Conservation (phyloP, 1,284 basidiomycete genomes). For the Boletus sp. region DNA sequence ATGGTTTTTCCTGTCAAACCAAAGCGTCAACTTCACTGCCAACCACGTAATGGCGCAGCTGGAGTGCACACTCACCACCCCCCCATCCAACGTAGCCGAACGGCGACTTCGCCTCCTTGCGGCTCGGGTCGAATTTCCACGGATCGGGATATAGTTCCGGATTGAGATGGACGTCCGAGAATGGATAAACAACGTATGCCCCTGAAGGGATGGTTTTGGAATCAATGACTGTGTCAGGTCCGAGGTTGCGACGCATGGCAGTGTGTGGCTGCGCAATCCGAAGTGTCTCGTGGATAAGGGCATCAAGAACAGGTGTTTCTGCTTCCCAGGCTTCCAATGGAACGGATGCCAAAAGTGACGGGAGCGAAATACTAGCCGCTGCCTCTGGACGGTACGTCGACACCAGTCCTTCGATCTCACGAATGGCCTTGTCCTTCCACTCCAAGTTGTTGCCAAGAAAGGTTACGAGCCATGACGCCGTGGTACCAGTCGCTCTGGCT, state of each 20-base stretch:
- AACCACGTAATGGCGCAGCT: constrained; percentile 21
- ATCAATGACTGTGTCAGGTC: constrained; percentile 62
- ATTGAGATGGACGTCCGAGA: constrained; percentile 73
- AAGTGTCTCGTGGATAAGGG: constrained; percentile 69
- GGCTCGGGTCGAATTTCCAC: constrained; percentile 67
- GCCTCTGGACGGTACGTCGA: constrained; percentile 40
- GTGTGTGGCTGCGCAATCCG: constrained; percentile 74
- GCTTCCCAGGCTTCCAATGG: constrained; percentile 69
- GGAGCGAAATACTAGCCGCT: constrained; percentile 34
- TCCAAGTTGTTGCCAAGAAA: constrained; percentile 63
- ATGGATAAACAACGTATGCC: constrained; percentile 72
- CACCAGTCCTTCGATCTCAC: constrained; percentile 62
- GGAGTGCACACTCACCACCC: constrained; percentile 51
- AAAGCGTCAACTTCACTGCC: constrained; percentile 15
- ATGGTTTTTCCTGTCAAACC: constrained; percentile 54
- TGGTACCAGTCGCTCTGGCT: constrained; percentile 71
- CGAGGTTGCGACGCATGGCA: constrained; percentile 73
- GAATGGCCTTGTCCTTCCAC: constrained; percentile 56
- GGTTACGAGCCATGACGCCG: constrained; percentile 71
- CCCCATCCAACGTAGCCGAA: constrained; percentile 74
- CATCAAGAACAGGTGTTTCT: constrained; percentile 64
- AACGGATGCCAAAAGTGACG: constrained; percentile 52
- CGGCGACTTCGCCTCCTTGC: constrained; percentile 48
- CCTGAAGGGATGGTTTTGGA: constrained; percentile 65
- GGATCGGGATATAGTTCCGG: constrained; percentile 67